Percentiles rank a stretch among this genome's conserved stretches.
These are phyloP conservation scores for Hyphopichia homilentoma DNA, from an alignment of 805 yeast genomes.

Conservation along the genomic window DNA sequence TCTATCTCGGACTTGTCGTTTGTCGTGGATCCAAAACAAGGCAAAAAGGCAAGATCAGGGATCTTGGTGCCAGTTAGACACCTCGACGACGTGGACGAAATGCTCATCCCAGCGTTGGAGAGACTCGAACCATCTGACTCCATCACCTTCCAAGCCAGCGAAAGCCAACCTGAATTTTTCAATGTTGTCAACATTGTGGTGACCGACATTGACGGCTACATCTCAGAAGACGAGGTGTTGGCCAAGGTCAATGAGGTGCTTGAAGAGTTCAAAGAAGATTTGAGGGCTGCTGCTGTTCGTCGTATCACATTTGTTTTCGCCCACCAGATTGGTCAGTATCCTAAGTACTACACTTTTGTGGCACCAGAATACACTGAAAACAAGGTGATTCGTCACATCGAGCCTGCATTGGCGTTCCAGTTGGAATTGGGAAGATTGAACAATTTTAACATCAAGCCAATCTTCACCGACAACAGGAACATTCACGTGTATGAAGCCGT, in stretches of 20 bases:
- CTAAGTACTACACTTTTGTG: slow-evolving; percentile 92
- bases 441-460: slow-evolving; percentile 91
- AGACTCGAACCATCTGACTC: slow-evolving; percentile 52
- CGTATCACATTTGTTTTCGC: slow-evolving; percentile 92
- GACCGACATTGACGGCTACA: slow-evolving; percentile 69
- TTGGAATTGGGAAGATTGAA: slow-evolving; percentile 91
- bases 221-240: slow-evolving; percentile 65
- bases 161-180: slow-evolving; percentile 42
- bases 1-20: slow-evolving; percentile 91
- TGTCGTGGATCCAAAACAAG: slow-evolving; percentile 65
- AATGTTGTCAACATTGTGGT: slow-evolving; percentile 84
- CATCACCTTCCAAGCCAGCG: slow-evolving; percentile 30
- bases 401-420: slow-evolving; percentile 97
- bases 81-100: slow-evolving; percentile 87
- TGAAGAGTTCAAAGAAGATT: slow-evolving; percentile 65
- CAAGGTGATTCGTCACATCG: slow-evolving; percentile 93
- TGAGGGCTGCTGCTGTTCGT: slow-evolving; percentile 72
- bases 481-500: slow-evolving; percentile 96
- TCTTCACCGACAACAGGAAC: slow-evolving; percentile 94
- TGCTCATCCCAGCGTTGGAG: slow-evolving; percentile 71
- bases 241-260: slow-evolving; percentile 60
- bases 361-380: slow-evolving; percentile 86
- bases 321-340: slow-evolving; percentile 79
- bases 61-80: slow-evolving; percentile 75
- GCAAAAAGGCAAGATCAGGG: slow-evolving; percentile 79